phyloP scores from a whole-genome alignment of 768 basidiomycete species.

The Nidularia pulvinata region DNA sequence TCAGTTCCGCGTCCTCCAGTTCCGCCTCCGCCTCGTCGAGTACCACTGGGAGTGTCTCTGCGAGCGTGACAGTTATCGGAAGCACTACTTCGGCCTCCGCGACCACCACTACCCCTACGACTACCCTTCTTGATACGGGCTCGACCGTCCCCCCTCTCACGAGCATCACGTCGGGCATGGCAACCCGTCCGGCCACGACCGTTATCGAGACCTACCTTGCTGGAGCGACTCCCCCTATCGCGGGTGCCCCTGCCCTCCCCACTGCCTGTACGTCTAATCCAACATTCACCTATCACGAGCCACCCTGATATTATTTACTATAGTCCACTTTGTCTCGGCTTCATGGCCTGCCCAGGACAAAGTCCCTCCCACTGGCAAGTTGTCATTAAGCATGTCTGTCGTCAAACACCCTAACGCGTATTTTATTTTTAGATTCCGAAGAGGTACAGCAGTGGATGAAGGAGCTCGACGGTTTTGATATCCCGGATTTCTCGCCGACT shows the following conservation, averaged over 20 bases:
- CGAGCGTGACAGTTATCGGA: too few relatives aligned
- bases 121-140: slow-evolving; percentile 48
- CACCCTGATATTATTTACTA: too few relatives aligned
- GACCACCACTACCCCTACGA: slow-evolving; percentile 16
- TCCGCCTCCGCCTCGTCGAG: slow-evolving; percentile 9
- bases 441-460: slow-evolving; percentile 78
- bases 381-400: background rate
- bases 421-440: slow-evolving; percentile 23
- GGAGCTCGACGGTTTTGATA: slow-evolving; percentile 68
- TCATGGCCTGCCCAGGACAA: slow-evolving; percentile 68
- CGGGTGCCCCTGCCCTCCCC: slow-evolving; percentile 70
- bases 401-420: background rate
- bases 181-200: slow-evolving; percentile 44
- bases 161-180: slow-evolving; percentile 64
- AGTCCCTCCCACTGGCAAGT: slow-evolving; percentile 57
- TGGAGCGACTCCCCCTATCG: slow-evolving; percentile 61
- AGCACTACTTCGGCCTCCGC: slow-evolving; percentile 4
- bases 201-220: slow-evolving; percentile 52
- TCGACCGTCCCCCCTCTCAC: slow-evolving; percentile 58
- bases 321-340: too few relatives aligned
- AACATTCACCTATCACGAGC: slow-evolving; percentile 1
- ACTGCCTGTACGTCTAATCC: slow-evolving; percentile 45
- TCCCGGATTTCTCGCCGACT: slow-evolving; percentile 68
- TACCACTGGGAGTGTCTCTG: slow-evolving; percentile 3
- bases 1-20: background rate